These are phyloP conservation scores for Kodamaea sagamina DNA, from an alignment of 805 yeast genomes.

Conservation along the genomic window DNA sequence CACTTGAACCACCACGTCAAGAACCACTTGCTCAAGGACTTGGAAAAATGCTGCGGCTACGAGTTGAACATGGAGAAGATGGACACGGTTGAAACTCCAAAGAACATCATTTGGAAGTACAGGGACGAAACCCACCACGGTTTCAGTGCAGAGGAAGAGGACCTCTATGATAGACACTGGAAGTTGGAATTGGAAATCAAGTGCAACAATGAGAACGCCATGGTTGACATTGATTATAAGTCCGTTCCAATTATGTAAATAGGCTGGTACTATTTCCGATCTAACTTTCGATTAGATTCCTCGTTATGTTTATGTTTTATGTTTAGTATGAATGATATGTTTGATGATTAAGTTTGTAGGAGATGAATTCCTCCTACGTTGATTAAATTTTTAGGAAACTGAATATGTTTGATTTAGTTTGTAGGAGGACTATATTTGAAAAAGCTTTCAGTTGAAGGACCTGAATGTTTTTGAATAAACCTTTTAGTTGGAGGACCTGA, in stretches of 20 bases:
- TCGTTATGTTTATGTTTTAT: not conserved
- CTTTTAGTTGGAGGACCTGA: too few species aligned
- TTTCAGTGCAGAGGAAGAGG: conserved; percentile 46
- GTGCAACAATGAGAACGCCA: conserved; percentile 66
- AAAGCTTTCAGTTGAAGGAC: too few species aligned
- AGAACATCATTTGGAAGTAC: conserved; percentile 63
- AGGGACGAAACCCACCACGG: conserved; percentile 61
- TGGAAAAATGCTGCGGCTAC: conserved; percentile 62
- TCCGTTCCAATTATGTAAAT: conserved; percentile 46
- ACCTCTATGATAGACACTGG: conserved; percentile 55
- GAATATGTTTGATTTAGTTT: too few species aligned
- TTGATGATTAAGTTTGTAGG: not conserved
- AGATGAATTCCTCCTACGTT: too few species aligned
- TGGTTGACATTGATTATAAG: conserved; percentile 64
- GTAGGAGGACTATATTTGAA: too few species aligned
- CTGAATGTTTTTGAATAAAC: too few species aligned
- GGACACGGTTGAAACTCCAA: conserved; percentile 50
- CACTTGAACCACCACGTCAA: conserved; percentile 74
- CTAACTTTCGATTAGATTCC: not conserved
- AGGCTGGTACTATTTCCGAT: conserved; percentile 1
- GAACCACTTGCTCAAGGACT: conserved; percentile 68
- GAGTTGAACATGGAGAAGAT: conserved; percentile 51
- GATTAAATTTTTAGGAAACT: too few species aligned
- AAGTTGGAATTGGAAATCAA: conserved; percentile 62
- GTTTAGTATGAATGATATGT: not conserved